phyloP scores from a whole-genome alignment of 164 flowering plant genomes.

The Vitis amurensis region DNA sequence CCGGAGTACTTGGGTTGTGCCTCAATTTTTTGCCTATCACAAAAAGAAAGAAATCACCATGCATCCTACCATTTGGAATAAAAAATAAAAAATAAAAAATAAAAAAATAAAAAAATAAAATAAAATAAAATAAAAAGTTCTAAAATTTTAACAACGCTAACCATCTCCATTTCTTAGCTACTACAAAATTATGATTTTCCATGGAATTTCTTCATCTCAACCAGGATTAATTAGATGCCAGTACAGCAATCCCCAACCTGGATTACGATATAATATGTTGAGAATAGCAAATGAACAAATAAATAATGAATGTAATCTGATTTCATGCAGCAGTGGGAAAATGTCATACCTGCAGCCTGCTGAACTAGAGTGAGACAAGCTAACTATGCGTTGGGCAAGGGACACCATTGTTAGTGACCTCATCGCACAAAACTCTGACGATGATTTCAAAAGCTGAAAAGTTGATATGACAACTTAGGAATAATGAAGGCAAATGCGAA shows the following conservation, averaged over 20 bases:
- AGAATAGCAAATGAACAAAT: neutral
- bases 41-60: too few species aligned
- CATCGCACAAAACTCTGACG: conserved; percentile 90
- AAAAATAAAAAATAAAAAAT: too few species aligned
- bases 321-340: neutral
- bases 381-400: conserved; percentile 85
- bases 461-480: conserved; percentile 23
- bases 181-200: neutral
- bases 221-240: neutral
- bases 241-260: neutral
- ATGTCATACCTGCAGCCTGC: conserved; percentile 76
- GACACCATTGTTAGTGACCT: conserved; percentile 90
- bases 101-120: too few species aligned
- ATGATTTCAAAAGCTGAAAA: conserved; percentile 92
- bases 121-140: too few species aligned
- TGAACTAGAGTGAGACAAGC: conserved; percentile 67
- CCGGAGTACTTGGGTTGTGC: too few species aligned
- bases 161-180: neutral
- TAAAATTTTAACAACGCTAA: too few species aligned
- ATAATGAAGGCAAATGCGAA: conserved; percentile 11
- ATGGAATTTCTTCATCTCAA: neutral
- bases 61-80: too few species aligned
- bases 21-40: too few species aligned
- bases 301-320: neutral
- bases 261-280: neutral